A percentile compares a stretch with the other conserved stretches of the same genome.
Evolutionary conservation across 495 filamentous ascomycete species (phyloP).

Genomic region (Collariella sp.): DNA sequence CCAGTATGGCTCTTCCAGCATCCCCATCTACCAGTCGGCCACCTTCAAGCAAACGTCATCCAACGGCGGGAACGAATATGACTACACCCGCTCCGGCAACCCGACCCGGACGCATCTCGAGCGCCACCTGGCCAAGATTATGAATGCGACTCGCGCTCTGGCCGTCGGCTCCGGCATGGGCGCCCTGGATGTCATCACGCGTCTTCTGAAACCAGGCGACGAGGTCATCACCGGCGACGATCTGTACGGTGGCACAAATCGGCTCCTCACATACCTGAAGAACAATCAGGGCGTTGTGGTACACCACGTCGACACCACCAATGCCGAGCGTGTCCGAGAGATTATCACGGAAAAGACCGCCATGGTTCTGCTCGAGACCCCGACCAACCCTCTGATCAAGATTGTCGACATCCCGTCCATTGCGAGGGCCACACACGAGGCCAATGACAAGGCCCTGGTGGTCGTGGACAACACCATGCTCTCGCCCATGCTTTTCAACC

Average conservation of each 20-base stretch:
- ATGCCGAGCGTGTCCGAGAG: constrained; percentile 54
- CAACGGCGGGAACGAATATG: constrained; percentile 76
- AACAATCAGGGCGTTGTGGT: constrained; percentile 83
- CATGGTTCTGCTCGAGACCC: constrained; percentile 94
- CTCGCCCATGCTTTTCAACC: constrained; percentile 83
- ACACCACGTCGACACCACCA: constrained; percentile 91
- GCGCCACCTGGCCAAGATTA: constrained; percentile 95
- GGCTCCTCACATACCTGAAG: constrained; percentile 82
- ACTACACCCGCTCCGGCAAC: constrained; percentile 96
- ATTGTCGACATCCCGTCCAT: constrained; percentile 85
- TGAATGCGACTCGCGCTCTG: constrained; percentile 83
- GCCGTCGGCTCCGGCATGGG: constrained; percentile 96
- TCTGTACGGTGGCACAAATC: constrained; percentile 91
- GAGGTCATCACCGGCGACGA: constrained; percentile 97
- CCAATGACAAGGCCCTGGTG: constrained; percentile 73
- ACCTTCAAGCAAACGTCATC: constrained; percentile 91
- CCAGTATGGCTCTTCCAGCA: constrained; percentile 90
- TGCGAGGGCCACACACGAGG: constrained; percentile 62
- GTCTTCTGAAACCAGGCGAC: constrained; percentile 83
- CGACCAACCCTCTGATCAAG: constrained; percentile 96
- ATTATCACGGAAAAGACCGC: constrained; percentile 70
- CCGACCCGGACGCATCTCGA: constrained; percentile 94
- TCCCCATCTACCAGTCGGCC: constrained; percentile 96
- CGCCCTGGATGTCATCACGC: constrained; percentile 93
- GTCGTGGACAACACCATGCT: constrained; percentile 98